Conservation (phyloP, 768 basidiomycete species). For the Albatrellus ellisii region DNA sequence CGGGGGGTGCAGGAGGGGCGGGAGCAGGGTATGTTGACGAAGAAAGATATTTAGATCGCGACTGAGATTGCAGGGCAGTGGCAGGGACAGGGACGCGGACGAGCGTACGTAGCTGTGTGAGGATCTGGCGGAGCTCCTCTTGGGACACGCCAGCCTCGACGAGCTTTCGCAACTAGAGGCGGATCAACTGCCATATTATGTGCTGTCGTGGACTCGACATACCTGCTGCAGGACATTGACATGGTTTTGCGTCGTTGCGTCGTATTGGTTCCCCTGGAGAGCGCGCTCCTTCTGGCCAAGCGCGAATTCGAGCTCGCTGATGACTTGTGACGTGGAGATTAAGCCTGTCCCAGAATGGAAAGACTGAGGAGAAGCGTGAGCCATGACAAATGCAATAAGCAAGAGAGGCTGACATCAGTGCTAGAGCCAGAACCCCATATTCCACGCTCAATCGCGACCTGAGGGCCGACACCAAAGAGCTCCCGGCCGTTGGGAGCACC, state of each 20-base stretch:
- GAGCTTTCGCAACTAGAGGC: constrained; percentile 49
- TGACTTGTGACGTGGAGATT: constrained; percentile 66
- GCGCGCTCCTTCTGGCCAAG: constrained; percentile 70
- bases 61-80: constrained; percentile 6
- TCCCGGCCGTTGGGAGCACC: constrained; percentile 72
- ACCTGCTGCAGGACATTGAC: constrained; percentile 76
- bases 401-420: constrained; percentile 27
- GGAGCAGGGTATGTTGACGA: constrained; percentile 10
- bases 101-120: constrained; percentile 52
- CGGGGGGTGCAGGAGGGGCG: constrained; percentile 8
- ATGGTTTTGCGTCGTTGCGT: constrained; percentile 54
- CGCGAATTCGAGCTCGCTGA: constrained; percentile 73
- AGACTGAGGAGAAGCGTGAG: no score
- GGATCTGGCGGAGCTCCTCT: constrained; percentile 65
- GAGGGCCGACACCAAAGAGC: constrained; percentile 72
- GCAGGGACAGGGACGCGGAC: constrained; percentile 25
- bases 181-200: constrained; percentile 7
- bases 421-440: constrained; percentile 49
- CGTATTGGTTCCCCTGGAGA: constrained; percentile 61
- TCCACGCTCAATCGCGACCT: constrained; percentile 73
- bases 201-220: constrained; percentile 17
- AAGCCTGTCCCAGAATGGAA: constrained; percentile 27
- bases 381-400: no score
- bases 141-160: constrained; percentile 75
- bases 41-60: no score